Evolutionary conservation across 352 stramenopile genomes (phyloP).

Genomic region (Phytophthora meadii): DNA sequence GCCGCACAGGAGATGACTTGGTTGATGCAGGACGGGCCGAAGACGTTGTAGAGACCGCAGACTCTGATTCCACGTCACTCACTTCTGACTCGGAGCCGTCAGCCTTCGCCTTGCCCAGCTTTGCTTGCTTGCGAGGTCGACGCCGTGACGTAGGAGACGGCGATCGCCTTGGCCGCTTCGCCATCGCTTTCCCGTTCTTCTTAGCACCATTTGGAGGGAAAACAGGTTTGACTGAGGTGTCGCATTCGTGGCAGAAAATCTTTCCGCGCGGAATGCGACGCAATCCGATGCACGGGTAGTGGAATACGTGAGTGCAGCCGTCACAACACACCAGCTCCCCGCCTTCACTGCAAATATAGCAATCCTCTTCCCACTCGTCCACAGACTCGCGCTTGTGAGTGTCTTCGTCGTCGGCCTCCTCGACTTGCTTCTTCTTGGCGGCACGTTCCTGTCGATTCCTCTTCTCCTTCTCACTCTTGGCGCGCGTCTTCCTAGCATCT

Average conservation of each 20-base stretch:
- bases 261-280: slow-evolving; percentile 84
- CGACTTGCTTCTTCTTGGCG: slow-evolving; percentile 67
- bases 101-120: slow-evolving; percentile 27
- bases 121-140: slow-evolving; percentile 33
- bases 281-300: slow-evolving; percentile 86
- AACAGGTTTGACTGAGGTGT: slow-evolving; percentile 73
- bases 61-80: slow-evolving; percentile 33
- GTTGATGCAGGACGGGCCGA: slow-evolving; percentile 21
- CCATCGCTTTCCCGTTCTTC: slow-evolving; percentile 22
- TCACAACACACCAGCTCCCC: slow-evolving; percentile 92
- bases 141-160: slow-evolving; percentile 23
- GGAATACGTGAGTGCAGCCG: slow-evolving; percentile 92
- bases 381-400: slow-evolving; percentile 52
- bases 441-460: slow-evolving; percentile 71
- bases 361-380: slow-evolving; percentile 91
- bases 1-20: slow-evolving; percentile 34
- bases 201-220: slow-evolving; percentile 38
- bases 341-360: slow-evolving; percentile 86
- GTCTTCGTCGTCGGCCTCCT: slow-evolving; percentile 62
- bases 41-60: slow-evolving; percentile 27
- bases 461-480: slow-evolving; percentile 79
- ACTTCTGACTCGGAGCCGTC: slow-evolving; percentile 32
- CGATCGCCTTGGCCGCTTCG: slow-evolving; percentile 35
- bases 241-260: slow-evolving; percentile 85
- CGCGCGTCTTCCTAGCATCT: slow-evolving; percentile 56